phyloP scores from a whole-genome alignment of 225 moss, liverwort and hornwort genomes.

The Climacium dendroides region DNA sequence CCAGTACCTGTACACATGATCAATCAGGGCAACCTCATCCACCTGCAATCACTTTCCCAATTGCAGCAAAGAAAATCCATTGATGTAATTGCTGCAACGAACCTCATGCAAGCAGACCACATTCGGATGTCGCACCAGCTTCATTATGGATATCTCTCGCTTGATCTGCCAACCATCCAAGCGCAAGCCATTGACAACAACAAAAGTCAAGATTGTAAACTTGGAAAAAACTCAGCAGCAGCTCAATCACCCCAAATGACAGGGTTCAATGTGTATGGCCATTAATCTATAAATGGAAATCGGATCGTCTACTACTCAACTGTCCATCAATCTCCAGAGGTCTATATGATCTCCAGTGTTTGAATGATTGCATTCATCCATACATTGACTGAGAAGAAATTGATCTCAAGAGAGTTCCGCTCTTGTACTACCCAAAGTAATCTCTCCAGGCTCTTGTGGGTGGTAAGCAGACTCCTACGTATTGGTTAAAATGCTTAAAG shows the following conservation, averaged over 20 bases:
- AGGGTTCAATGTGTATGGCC: neutral
- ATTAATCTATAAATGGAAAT: neutral
- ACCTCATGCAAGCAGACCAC: slow-evolving; percentile 96
- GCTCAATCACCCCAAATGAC: neutral
- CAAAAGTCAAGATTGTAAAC: neutral
- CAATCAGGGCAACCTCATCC: neutral
- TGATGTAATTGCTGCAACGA: neutral
- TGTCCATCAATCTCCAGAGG: neutral
- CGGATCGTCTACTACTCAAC: neutral
- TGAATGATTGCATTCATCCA: neutral
- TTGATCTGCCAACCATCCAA: slow-evolving; percentile 52
- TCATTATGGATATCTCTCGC: slow-evolving; percentile 97
- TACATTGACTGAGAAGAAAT: neutral
- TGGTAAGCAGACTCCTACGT: neutral
- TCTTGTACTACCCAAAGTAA: neutral
- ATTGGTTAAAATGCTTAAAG: neutral
- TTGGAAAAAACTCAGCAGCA: neutral
- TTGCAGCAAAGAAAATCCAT: neutral
- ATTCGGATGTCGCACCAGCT: slow-evolving; percentile 94
- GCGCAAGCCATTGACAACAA: neutral
- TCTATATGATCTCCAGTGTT: neutral
- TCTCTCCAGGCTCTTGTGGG: neutral
- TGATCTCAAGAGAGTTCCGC: neutral
- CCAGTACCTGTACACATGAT: slow-evolving; percentile 53
- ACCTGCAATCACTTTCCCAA: neutral